Evolutionary conservation across 257 asterid species (phyloP).

Genomic region (Ehretia macrophylla): DNA sequence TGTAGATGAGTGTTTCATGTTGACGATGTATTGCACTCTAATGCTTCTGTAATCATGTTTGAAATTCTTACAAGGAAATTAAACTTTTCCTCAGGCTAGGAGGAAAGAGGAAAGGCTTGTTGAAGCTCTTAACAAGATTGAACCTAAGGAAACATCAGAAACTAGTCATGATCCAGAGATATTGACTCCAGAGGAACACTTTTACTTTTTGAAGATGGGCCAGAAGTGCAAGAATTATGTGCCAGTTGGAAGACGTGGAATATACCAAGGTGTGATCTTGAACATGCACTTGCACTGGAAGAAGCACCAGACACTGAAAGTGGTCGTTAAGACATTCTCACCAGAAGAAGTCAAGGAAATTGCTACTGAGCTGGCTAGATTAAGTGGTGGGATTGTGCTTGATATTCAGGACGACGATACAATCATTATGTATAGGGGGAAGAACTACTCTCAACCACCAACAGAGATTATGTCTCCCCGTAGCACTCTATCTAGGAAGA

Average conservation of each 20-base stretch:
- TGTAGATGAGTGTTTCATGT: too few relatives aligned
- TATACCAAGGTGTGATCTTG: conserved; percentile 89
- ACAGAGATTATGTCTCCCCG: conserved; percentile 98
- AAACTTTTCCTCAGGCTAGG: conserved; percentile 53
- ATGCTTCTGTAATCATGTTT: neutral
- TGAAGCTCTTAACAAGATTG: conserved; percentile 71
- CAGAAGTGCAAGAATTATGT: conserved; percentile 91
- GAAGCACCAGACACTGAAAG: conserved; percentile 90
- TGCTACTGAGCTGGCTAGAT: conserved; percentile 81
- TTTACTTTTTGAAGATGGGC: conserved; percentile 92
- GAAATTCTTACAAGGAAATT: conserved; percentile 10
- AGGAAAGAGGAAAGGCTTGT: conserved; percentile 70
- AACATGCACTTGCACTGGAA: conserved; percentile 99
- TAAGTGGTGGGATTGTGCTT: conserved; percentile 97
- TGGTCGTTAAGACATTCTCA: conserved; percentile 81
- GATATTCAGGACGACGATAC: conserved; percentile 78
- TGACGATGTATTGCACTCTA: neutral
- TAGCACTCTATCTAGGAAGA: conserved; percentile 78
- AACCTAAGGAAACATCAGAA: conserved; percentile 81
- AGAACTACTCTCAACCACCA: conserved; percentile 94
- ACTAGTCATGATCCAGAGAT: conserved; percentile 92
- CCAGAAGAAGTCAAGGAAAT: conserved; percentile 88
- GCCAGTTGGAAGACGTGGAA: conserved; percentile 93
- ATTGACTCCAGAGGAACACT: conserved; percentile 96
- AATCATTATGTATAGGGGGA: conserved; percentile 92